A percentile compares a stretch with the other conserved stretches of the same genome.
Evolutionary conservation across 2,329 filamentous ascomycete genomes (phyloP).

Genomic region (Teratosphaeria viscida): DNA sequence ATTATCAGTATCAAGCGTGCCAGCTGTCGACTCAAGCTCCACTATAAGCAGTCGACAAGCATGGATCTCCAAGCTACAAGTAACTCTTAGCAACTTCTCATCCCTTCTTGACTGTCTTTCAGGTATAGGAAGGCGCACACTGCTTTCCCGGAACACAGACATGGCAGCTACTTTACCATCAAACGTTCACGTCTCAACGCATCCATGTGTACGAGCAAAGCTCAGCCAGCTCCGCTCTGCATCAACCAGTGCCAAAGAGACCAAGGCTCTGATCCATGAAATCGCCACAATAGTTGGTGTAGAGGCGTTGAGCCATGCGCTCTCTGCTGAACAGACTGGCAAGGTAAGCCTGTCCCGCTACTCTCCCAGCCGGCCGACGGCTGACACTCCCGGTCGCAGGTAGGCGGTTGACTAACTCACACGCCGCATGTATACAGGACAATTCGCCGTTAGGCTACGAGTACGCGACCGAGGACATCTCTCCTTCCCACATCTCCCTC

Average conservation of each 20-base stretch:
- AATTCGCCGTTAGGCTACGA: conserved; percentile 67
- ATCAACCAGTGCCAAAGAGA: conserved; percentile 59
- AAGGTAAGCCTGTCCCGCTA: conserved; percentile 44
- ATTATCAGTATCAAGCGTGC: background rate
- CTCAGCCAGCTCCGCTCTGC: conserved; percentile 77
- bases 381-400: conserved; percentile 11
- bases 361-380: conserved; percentile 10
- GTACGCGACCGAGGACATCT: conserved; percentile 56
- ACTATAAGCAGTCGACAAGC: background rate
- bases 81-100: background rate
- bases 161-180: background rate
- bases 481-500: conserved; percentile 61
- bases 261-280: conserved; percentile 73
- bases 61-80: background rate
- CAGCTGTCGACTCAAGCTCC: background rate
- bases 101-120: background rate
- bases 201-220: conserved; percentile 81
- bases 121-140: background rate
- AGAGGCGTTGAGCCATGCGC: conserved; percentile 61
- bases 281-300: conserved; percentile 73
- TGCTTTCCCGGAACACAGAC: background rate
- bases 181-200: conserved; percentile 65
- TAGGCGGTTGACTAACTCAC: conserved; percentile 5
- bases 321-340: conserved; percentile 49
- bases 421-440: conserved; percentile 42